These are phyloP conservation scores for Kodamaea hsintzibuensis DNA, from an alignment of 805 yeast genomes.

Conservation along the genomic window DNA sequence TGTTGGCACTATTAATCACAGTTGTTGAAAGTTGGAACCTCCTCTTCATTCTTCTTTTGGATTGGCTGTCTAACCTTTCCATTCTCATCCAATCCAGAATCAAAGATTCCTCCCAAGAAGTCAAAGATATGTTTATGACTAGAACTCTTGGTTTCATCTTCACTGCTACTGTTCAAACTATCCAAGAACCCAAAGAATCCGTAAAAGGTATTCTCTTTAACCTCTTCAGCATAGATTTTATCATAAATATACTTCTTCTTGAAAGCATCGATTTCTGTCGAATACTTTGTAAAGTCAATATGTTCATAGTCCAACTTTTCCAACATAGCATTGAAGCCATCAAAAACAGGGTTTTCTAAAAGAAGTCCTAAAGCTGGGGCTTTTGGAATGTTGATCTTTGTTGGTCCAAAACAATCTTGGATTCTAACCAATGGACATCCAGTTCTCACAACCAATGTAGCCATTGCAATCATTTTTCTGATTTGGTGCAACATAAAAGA, in stretches of 20 bases:
- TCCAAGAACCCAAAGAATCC: conserved; percentile 93
- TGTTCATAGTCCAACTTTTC: conserved; percentile 75
- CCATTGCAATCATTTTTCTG: conserved; percentile 97
- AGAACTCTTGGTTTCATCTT: conserved; percentile 17
- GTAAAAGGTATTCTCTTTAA: conserved; percentile 80
- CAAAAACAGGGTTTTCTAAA: conserved; percentile 90
- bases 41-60: conserved; percentile 12
- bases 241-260: conserved; percentile 88
- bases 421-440: conserved; percentile 82
- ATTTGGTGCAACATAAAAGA: conserved; percentile 98
- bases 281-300: conserved; percentile 66
- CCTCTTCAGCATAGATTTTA: conserved; percentile 88
- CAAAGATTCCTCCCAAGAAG: conserved; percentile 50
- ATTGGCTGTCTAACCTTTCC: conserved; percentile 12
- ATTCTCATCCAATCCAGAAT: conserved; percentile 32
- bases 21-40: conserved; percentile 7
- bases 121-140: conserved; percentile 64
- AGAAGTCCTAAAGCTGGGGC: conserved; percentile 95
- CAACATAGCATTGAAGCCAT: conserved; percentile 72
- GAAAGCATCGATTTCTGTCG: conserved; percentile 75
- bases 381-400: conserved; percentile 87
- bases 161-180: conserved; percentile 50
- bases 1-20: conserved; percentile 1
- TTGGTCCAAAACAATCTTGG: conserved; percentile 69
- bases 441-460: conserved; percentile 78